Conservation (phyloP, 805 yeast species). For the Pichia cephalocereana region DNA sequence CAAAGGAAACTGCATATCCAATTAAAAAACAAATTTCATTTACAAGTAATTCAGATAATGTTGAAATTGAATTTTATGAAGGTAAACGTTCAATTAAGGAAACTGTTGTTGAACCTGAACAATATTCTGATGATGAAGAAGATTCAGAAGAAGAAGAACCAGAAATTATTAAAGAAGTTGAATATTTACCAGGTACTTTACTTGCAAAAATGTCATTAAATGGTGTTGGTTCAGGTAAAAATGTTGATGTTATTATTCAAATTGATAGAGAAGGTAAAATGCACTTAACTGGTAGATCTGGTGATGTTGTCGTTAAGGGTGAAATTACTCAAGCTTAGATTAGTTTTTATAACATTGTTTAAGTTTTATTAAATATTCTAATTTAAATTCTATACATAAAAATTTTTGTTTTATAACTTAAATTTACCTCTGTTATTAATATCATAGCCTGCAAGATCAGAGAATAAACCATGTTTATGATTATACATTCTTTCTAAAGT, state of each 20-base stretch:
- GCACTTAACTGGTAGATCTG: conserved; percentile 54
- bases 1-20: conserved; percentile 84
- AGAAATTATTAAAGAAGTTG: conserved; percentile 69
- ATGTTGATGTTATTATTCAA: conserved; percentile 61
- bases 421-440: conserved; percentile 1
- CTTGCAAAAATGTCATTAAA: conserved; percentile 73
- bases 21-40: conserved; percentile 67
- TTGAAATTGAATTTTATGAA: conserved; percentile 67
- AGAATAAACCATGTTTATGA: neutral
- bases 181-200: conserved; percentile 60
- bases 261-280: conserved; percentile 57
- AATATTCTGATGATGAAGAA: conserved; percentile 42
- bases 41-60: conserved; percentile 52
- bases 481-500: conserved; percentile 7
- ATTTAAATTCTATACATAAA: neutral
- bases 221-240: conserved; percentile 53
- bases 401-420: neutral
- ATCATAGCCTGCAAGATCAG: conserved; percentile 1
- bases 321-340: conserved; percentile 28
- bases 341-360: too few relatives aligned
- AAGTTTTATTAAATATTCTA: neutral
- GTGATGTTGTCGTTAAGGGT: conserved; percentile 41
- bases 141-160: conserved; percentile 76
- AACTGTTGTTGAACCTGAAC: conserved; percentile 64
- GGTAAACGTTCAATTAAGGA: conserved; percentile 80